These are phyloP conservation scores for Botryosphaeria dothidea DNA, from an alignment of 2,329 filamentous ascomycete genomes.

Conservation along the genomic window DNA sequence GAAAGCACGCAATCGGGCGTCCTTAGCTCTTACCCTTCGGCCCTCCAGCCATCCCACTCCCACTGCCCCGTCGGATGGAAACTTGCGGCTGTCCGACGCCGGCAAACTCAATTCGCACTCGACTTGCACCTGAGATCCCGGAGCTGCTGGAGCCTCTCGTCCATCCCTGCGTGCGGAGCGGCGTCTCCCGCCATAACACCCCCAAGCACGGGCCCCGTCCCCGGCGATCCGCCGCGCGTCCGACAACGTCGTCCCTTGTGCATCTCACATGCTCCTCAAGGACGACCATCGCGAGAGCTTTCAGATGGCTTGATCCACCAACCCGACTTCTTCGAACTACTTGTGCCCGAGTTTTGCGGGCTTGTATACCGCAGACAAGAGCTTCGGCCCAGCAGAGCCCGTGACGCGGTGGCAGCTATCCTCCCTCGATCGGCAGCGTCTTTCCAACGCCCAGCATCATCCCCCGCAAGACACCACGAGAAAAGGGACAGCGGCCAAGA, in stretches of 20 bases:
- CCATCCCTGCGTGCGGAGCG: not conserved
- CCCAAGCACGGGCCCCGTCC: not conserved
- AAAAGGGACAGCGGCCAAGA: conserved; percentile 4
- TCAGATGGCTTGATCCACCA: no score
- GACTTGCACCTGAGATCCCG: no score
- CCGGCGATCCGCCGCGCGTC: conserved; percentile 8
- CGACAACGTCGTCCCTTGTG: not conserved
- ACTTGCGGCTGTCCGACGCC: not conserved
- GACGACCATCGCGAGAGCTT: no score
- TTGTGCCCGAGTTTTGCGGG: not conserved
- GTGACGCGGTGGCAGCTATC: not conserved
- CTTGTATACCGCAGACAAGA: not conserved
- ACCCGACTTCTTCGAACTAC: no score
- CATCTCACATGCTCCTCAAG: not conserved
- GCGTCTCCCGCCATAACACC: not conserved
- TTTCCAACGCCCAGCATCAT: not conserved
- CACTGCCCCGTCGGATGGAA: no score
- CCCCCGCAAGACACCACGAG: not conserved
- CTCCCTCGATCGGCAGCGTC: not conserved
- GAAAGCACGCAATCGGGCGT: conserved; percentile 4
- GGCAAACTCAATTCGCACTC: not conserved
- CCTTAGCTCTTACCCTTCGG: not conserved
- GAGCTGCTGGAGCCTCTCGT: not conserved
- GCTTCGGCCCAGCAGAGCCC: not conserved
- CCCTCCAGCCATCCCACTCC: not conserved